Evolutionary conservation across 2,329 filamentous ascomycete genomes (phyloP), one percentile per base, ranked within the genome.

Genomic region (Xylariaceae sp.): DNA sequence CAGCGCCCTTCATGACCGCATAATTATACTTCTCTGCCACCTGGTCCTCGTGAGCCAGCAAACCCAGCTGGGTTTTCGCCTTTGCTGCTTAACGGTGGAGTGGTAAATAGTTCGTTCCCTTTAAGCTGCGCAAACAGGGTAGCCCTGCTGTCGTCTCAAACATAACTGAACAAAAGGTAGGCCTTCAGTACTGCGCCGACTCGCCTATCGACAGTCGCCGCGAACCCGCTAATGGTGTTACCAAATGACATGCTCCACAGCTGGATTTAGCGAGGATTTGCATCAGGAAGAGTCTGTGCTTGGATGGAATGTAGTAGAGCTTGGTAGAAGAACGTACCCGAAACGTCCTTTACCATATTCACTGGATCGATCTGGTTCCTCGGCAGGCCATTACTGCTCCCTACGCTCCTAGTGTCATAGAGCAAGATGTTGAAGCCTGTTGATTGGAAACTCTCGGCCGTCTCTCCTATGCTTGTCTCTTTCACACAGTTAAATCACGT

Each of bases 401-500:
- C 65, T 6, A 67, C 36, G 15, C 48, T 55, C 7, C 64, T 53
- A 0, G 65, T 3, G 30, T 69, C 66, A 33, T 66, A 69, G 6
- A 64, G 41, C 0, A 67, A 30, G 2, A 57, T 64, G 26, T 61
- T 64, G 44, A 50, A 64, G 1, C 64, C 65, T 0, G 4, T 3
- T 0, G 41, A 29, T 1, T 64, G 60, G 36, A 67, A 66, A 0
- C n/a, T 23, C 37, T 61, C 54, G 7, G 64, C 65, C 0, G 52
- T 49, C 2, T 68, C 60, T 3, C 58, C 16, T 0, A 67, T 35
- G 1, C 21, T 50, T 61, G 66, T 65, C 26, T 67, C 66, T 37
- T 67, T 67, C 27, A 64, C 60, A 24, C 56, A 63, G 40, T 67
- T 67, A 42, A 68, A 65, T 65, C 67, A n/a, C 3, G 11, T 35